A percentile compares a stretch with the other conserved stretches of the same genome.
Evolutionary conservation across 768 basidiomycete species (phyloP).

Genomic region (Suillus discolor): DNA sequence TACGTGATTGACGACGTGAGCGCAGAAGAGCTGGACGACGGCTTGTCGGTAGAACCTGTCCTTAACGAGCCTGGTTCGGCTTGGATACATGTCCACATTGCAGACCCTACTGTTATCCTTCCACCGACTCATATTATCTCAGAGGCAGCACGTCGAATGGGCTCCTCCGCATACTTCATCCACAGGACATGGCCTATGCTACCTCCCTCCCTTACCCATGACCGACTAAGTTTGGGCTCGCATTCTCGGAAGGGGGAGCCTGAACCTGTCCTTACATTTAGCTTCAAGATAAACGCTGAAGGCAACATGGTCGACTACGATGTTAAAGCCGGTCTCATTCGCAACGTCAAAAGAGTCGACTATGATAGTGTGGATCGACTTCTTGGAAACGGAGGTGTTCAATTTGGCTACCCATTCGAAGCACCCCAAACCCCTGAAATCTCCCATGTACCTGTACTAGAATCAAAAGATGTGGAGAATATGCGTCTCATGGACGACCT

Average conservation of each 20-base stretch:
- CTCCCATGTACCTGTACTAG: conserved; percentile 12
- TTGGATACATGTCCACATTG: conserved; percentile 93
- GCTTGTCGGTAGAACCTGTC: conserved; percentile 78
- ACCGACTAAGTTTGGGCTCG: conserved; percentile 51
- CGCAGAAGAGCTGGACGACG: conserved; percentile 93
- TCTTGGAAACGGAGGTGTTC: conserved; percentile 34
- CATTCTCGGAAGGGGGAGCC: conserved; percentile 30
- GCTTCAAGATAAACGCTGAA: conserved; percentile 58
- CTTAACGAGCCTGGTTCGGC: conserved; percentile 54
- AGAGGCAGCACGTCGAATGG: conserved; percentile 52
- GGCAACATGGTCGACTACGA: conserved; percentile 73
- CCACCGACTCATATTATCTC: conserved; percentile 70
- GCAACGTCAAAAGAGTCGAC: conserved; percentile 61
- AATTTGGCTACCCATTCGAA: conserved; percentile 26
- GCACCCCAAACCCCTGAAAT: conserved; percentile 2
- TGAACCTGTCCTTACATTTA: conserved; percentile 79
- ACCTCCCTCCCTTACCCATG: conserved; percentile 57
- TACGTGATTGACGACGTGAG: conserved; percentile 83
- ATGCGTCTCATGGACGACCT: conserved; percentile 35
- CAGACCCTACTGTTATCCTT: conserved; percentile 85
- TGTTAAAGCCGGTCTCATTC: conserved; percentile 72
- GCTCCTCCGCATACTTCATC: conserved; percentile 62
- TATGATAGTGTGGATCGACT: conserved; percentile 70
- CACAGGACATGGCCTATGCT: conserved; percentile 73
- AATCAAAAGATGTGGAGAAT: conserved; percentile 25